Evolutionary conservation across 805 yeast genomes (phyloP).

Genomic region (Saturnispora mendoncae): DNA sequence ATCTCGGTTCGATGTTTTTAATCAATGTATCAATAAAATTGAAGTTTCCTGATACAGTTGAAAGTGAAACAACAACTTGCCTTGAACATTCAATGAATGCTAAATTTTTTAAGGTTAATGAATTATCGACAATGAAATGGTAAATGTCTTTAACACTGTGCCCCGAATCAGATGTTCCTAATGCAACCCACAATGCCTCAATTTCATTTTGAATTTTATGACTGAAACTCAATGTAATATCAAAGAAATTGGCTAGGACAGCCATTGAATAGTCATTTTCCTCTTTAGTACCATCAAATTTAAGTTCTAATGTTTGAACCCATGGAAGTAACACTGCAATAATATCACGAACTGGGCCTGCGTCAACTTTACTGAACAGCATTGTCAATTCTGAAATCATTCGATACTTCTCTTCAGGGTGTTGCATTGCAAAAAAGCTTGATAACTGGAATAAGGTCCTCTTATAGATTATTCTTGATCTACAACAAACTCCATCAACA

Average conservation of each 20-base stretch:
- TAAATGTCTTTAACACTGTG: slow-evolving; percentile 60
- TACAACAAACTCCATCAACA: slow-evolving; percentile 62
- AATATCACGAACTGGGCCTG: slow-evolving; percentile 63
- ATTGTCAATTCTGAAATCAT: slow-evolving; percentile 66
- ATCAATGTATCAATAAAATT: slow-evolving; percentile 57
- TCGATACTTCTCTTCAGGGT: slow-evolving; percentile 50
- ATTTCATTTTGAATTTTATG: slow-evolving; percentile 74
- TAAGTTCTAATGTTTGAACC: slow-evolving; percentile 76
- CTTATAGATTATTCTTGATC: slow-evolving; percentile 76
- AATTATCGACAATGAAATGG: slow-evolving; percentile 58
- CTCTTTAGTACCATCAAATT: slow-evolving; percentile 24
- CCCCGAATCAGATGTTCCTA: slow-evolving; percentile 65
- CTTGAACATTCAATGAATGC: slow-evolving; percentile 69
- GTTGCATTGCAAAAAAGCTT: slow-evolving; percentile 52
- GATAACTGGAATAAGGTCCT: slow-evolving; percentile 78
- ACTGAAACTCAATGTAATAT: slow-evolving; percentile 72
- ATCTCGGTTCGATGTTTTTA: slow-evolving; percentile 66
- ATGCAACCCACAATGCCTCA: slow-evolving; percentile 90
- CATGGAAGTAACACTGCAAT: slow-evolving; percentile 80
- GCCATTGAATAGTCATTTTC: slow-evolving; percentile 38
- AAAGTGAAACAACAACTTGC: slow-evolving; percentile 72
- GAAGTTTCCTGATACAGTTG: slow-evolving; percentile 41
- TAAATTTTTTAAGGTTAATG: slow-evolving; percentile 63
- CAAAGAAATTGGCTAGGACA: slow-evolving; percentile 76
- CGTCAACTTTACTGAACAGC: slow-evolving; percentile 52